Evolutionary conservation across 768 basidiomycete species (phyloP).

Genomic region (Suillus variegatus): DNA sequence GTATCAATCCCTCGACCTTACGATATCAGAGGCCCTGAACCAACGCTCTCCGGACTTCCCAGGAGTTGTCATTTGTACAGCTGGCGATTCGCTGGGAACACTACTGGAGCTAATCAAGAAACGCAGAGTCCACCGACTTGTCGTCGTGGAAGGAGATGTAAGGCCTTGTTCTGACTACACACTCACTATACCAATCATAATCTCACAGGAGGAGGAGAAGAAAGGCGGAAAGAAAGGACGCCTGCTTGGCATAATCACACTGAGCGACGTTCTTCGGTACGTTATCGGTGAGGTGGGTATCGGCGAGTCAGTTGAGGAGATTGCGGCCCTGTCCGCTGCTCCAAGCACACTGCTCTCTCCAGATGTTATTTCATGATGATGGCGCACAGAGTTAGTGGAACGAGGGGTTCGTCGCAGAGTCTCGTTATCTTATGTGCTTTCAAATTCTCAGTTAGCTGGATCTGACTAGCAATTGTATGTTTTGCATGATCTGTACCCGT

Average conservation of each 20-base stretch:
- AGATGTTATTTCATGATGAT: slow-evolving; percentile 21
- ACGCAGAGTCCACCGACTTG: slow-evolving; percentile 89
- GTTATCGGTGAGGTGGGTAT: slow-evolving; percentile 69
- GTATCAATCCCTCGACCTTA: slow-evolving; percentile 95
- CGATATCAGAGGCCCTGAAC: slow-evolving; percentile 87
- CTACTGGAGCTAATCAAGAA: slow-evolving; percentile 91
- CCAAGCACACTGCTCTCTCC: slow-evolving; percentile 18
- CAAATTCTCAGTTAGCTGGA: slow-evolving; percentile 5
- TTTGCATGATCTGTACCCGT: slow-evolving; percentile 8
- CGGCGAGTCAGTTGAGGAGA: slow-evolving; percentile 41
- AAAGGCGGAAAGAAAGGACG: slow-evolving; percentile 81
- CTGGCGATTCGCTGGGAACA: slow-evolving; percentile 87
- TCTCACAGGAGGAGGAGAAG: slow-evolving; percentile 71
- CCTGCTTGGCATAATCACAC: slow-evolving; percentile 82
- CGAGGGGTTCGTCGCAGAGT: neutral
- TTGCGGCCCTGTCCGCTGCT: slow-evolving; percentile 4
- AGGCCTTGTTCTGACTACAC: slow-evolving; percentile 19
- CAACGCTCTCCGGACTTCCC: slow-evolving; percentile 95
- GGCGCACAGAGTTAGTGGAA: neutral
- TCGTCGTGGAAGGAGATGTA: slow-evolving; percentile 93
- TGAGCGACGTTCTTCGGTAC: slow-evolving; percentile 87
- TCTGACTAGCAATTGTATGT: slow-evolving; percentile 10
- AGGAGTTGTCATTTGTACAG: slow-evolving; percentile 94
- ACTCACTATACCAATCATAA: slow-evolving; percentile 3
- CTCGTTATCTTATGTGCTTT: slow-evolving; percentile 6